Evolutionary conservation across 2,329 filamentous ascomycete genomes (phyloP), one percentile per base, ranked within the genome.

Genomic region (Cordyceps militaris): DNA sequence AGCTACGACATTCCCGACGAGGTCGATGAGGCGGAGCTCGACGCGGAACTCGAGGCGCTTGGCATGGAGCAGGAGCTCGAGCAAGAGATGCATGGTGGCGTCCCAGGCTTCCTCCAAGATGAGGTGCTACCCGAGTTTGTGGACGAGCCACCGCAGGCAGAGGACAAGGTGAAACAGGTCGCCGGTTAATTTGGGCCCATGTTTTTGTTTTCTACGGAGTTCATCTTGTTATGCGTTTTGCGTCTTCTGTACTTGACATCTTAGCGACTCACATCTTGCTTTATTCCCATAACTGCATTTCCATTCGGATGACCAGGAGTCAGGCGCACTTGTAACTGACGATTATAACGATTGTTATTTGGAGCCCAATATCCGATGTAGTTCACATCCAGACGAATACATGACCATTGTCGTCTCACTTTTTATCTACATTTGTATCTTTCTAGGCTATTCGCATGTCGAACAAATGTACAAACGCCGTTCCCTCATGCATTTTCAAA

Each of bases 1-100:
- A 89, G 89, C 64, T 99, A 99, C 72, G 93, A 97, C 69, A 82
- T 99, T 36, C 94, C 94, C 0, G 94, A 99, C 67, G 94, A 97
- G 71, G 91, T 99, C 23, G 93, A 97, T 71, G 94, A 99, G 82
- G 85, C 88, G 1, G 94, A 99, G 76, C 74, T 99, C 61, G 94
- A 99, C 76, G 94, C 94, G 4, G 94, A 99, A 79, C 75, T 99
- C 53, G 94, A 99, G 77, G 92, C 94, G 7, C 74, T 99, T 36
- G 93, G 93, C 1, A 88, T 96, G 66, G 94, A 99, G 75, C 87
- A 91, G n/a, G 89, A 97, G 74, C 80, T 95, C 65, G 92, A 96
- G 69, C 82, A 82, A 52, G 79, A 84, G 57, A 76, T 88, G 63
- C 82, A 73, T 40, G 76, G 76, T 11, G 84, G 82, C 49, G 79